Base-by-base conservation (phyloP, 2,329 filamentous ascomycete species). In the Xylaria sp. region DNA sequence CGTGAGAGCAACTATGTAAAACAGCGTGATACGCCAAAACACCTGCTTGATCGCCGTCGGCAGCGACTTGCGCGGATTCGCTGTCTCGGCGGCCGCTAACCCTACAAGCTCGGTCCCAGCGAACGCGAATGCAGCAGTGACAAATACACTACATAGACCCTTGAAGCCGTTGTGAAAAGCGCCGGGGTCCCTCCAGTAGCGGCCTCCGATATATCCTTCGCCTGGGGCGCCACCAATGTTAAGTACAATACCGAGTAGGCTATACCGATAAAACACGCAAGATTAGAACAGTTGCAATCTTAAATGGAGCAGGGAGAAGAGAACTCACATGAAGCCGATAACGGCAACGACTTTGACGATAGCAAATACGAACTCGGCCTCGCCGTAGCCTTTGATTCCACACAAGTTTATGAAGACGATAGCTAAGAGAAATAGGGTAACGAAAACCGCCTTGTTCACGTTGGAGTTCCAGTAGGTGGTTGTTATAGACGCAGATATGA, bases 11-110 rank as follows among this genome's bases (percentile, higher is more conserved):
- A 97, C 89, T 59, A 98, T 86, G 82, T 97, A 98, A 83, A 98
- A 98, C 66, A 97, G 86, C 3, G 90, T 89, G 77, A 97, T 97
- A 76, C 94, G 91, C 94, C 94, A 98, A 80, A 97, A 97, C 25
- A 97, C 94, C 79, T 97, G 94, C 82, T 97, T 97, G 76, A 97
- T 90, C 13, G 94, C 94, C 0, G 90, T 94, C 0, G 94, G 94
- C 0, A 98, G 85, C 1, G 91, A 92, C 78, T 96, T 93, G 67
- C 91, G 87, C 2, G 92, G 92, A 76, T 94, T 93, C n/a, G 87
- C 89, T 0, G 92, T 92, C 79, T 94, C 92, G 39, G 92, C 92
- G 1, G 92, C 92, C 3, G 92, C 91, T 15, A 94, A 86, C 62
- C 92, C 92, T 58, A 94, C 90, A 12, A 93, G 84, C 78, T 94